phyloP scores from a whole-genome alignment of 2,329 filamentous ascomycete species.

The Alternaria tenuissima region DNA sequence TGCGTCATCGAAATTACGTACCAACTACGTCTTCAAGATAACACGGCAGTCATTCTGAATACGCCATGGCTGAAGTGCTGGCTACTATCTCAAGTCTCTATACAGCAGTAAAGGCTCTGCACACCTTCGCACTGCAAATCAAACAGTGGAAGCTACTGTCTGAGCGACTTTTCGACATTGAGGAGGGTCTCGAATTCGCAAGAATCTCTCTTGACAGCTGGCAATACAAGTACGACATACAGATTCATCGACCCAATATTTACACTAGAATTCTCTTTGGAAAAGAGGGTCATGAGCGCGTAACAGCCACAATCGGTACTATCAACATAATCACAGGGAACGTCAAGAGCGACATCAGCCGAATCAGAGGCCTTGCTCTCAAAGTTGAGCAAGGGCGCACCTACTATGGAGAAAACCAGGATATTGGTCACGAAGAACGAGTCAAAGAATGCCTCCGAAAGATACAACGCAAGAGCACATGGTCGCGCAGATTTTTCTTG shows the following conservation, averaged over 20 bases:
- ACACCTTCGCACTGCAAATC: slow-evolving; percentile 29
- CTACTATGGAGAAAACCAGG: slow-evolving; percentile 7
- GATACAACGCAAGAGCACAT: slow-evolving; percentile 27
- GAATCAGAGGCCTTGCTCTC: slow-evolving; percentile 29
- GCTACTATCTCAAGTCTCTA: slow-evolving; percentile 25
- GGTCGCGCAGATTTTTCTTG: slow-evolving; percentile 31
- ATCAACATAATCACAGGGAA: slow-evolving; percentile 20
- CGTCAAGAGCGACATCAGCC: slow-evolving; percentile 26
- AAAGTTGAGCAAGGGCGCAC: slow-evolving; percentile 12
- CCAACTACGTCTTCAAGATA: neutral
- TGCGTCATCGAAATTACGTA: neutral
- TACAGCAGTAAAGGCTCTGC: slow-evolving; percentile 26
- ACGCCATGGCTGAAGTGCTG: slow-evolving; percentile 32
- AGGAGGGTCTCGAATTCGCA: slow-evolving; percentile 27
- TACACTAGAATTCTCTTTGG: slow-evolving; percentile 37
- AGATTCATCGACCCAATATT: slow-evolving; percentile 24
- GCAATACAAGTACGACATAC: slow-evolving; percentile 35
- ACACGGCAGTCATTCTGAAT: neutral
- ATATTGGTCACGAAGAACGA: slow-evolving; percentile 16
- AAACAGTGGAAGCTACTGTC: slow-evolving; percentile 29
- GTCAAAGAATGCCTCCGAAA: slow-evolving; percentile 30
- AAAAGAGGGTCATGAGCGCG: slow-evolving; percentile 27
- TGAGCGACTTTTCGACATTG: slow-evolving; percentile 35
- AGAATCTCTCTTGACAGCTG: slow-evolving; percentile 33
- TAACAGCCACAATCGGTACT: slow-evolving; percentile 25